phyloP scores from a whole-genome alignment of 1,284 basidiomycete species.

The Neonothopanus nambi region DNA sequence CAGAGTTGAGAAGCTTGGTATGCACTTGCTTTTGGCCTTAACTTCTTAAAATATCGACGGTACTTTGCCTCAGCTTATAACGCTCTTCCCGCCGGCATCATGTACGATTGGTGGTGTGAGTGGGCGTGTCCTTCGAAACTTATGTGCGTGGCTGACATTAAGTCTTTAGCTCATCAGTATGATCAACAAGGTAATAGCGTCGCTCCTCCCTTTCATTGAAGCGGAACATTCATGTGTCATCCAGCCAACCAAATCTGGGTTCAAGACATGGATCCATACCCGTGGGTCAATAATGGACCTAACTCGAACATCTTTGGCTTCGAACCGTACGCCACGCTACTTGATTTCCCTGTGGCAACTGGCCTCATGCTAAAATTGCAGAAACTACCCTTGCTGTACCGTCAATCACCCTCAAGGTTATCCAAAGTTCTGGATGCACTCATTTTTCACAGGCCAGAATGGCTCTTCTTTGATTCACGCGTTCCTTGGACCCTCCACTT shows the following conservation, averaged over 20 bases:
- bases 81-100: conserved; percentile 37
- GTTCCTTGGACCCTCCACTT: conserved; percentile 37
- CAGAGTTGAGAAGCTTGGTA: conserved; percentile 37
- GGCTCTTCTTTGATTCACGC: conserved; percentile 33
- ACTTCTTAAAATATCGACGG: not conserved
- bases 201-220: not conserved
- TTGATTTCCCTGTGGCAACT: not conserved
- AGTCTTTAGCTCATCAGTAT: conserved; percentile 35
- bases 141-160: not conserved
- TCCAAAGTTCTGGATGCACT: conserved; percentile 42
- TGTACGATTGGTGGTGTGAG: conserved; percentile 38
- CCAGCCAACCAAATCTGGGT: conserved; percentile 42
- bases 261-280: conserved; percentile 34
- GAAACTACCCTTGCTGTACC: conserved; percentile 42
- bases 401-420: conserved; percentile 40
- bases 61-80: conserved; percentile 35
- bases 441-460: conserved; percentile 33
- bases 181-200: conserved; percentile 35
- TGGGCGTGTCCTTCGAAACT: not conserved
- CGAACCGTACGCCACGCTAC: conserved; percentile 31
- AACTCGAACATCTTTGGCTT: conserved; percentile 43
- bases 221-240: not conserved
- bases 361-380: conserved; percentile 8
- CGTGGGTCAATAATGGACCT: conserved; percentile 37
- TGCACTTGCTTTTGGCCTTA: not conserved